Evolutionary conservation across 2,329 filamentous ascomycete species (phyloP).

Genomic region (Epichloe gansuensis): DNA sequence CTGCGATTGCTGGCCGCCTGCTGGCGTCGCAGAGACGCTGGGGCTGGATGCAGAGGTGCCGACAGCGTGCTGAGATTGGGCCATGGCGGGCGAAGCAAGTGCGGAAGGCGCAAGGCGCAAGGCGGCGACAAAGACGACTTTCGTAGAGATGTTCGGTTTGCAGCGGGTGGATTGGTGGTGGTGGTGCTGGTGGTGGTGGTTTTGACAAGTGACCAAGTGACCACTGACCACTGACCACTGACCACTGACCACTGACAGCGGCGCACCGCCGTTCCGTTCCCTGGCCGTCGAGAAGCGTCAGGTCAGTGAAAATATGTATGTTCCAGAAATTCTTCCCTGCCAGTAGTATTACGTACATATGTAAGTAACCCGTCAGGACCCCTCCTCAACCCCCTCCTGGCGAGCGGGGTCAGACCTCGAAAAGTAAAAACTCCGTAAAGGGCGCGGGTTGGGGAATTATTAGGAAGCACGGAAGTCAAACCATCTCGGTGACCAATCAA

Average conservation of each 20-base stretch:
- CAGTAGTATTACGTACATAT: too few species aligned
- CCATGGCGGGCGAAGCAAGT: conserved; percentile 8
- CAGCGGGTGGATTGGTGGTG: conserved; percentile 15
- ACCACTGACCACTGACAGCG: neutral
- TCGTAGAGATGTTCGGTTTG: conserved; percentile 18
- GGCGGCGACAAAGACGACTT: conserved; percentile 2
- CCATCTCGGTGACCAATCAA: too few species aligned
- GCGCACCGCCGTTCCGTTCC: conserved; percentile 6
- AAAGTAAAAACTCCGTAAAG: too few species aligned
- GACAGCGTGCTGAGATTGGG: conserved; percentile 9
- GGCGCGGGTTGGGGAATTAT: too few species aligned
- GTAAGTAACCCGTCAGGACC: too few species aligned
- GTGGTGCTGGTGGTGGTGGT: conserved; percentile 1
- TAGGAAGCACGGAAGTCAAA: too few species aligned
- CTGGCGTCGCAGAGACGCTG: conserved; percentile 9
- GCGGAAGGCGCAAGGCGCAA: neutral
- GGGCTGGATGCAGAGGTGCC: conserved; percentile 11
- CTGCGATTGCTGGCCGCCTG: conserved; percentile 3
- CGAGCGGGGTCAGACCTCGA: too few species aligned
- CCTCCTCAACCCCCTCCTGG: too few species aligned
- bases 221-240: neutral
- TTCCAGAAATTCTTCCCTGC: too few species aligned
- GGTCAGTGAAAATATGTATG: too few species aligned
- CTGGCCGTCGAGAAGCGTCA: conserved; percentile 9
- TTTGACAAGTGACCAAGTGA: neutral